Evolutionary conservation across 2,329 filamentous ascomycete genomes (phyloP), one percentile per base, ranked within the genome.

Genomic region (Xylariaceae sp.): DNA sequence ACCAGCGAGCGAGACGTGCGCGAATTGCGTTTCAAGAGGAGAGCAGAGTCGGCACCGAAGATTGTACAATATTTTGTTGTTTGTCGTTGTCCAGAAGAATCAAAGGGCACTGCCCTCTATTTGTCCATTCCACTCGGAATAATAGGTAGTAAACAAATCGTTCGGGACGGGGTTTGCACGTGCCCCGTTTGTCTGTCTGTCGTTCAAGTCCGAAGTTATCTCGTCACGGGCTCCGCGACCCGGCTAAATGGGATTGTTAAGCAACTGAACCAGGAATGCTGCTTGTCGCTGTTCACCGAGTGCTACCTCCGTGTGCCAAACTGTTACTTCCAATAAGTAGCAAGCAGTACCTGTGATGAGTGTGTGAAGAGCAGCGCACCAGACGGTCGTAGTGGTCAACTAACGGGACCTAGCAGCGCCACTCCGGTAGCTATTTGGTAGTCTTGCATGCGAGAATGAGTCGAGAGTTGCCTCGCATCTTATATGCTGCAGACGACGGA

Each of bases 401-500:
- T 13, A 13, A 42, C 37, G 37, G 37, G 37, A 10, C 37, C 23
- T 30, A 30, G 23, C 37, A 42, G 37, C 37, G 49, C 49, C 49
- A 35, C 49, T 30, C 34, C 10, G 11, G 13, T 11, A 35, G 56
- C 34, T 50, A 30, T 44, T 23, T 35, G 54, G 35, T 23, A 11
- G 39, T 56, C 49, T 56, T 10, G 15, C 34, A 35, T 58, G 45
- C 53, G 55, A 45, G 45, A 59, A 54, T 42, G 52, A 51, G 15
- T 37, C 30, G 47, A 59, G 51, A 37, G 60, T 51, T 65, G 63
- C 56, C 61, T 63, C 60, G 60, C 62, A 64, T 35, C 45, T n/a
- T 17, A 9, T 10, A 10, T 49, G 9, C 17, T 30, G 47, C 17
- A 30, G 47, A 45, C 42, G 5, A 13, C n/a, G 18, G 11, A 9